Percentiles rank a stretch among this genome's conserved stretches.
These are phyloP conservation scores for Candida boleticola DNA, from an alignment of 805 yeast species.

Conservation along the genomic window DNA sequence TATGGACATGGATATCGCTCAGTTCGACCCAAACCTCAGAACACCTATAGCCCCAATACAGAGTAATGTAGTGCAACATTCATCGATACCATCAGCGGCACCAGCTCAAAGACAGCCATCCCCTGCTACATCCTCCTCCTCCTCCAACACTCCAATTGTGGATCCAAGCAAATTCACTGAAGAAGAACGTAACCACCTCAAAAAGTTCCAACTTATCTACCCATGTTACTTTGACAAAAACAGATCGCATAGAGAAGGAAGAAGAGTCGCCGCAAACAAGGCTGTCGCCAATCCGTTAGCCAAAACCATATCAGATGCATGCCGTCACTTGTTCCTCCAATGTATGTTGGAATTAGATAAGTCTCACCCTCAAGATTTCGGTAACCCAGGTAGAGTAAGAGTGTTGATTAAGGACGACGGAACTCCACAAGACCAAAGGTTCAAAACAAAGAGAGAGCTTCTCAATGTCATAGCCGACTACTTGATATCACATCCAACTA, in stretches of 20 bases:
- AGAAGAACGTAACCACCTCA: slow-evolving; percentile 63
- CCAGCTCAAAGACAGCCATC: slow-evolving; percentile 6
- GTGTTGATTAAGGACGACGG: slow-evolving; percentile 58
- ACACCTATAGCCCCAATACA: slow-evolving; percentile 67
- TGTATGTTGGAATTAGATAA: slow-evolving; percentile 73
- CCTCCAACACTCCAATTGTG: slow-evolving; percentile 21
- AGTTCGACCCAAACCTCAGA: slow-evolving; percentile 66
- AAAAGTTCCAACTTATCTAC: slow-evolving; percentile 70
- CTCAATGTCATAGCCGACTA: slow-evolving; percentile 59
- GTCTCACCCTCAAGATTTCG: slow-evolving; percentile 94
- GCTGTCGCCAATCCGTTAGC: slow-evolving; percentile 91
- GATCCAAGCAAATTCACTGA: slow-evolving; percentile 40
- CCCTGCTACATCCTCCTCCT: slow-evolving; percentile 5
- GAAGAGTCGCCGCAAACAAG: slow-evolving; percentile 65
- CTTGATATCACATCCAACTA: slow-evolving; percentile 67
- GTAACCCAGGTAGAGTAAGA: slow-evolving; percentile 95
- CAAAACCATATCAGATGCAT: slow-evolving; percentile 75
- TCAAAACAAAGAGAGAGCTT: slow-evolving; percentile 58
- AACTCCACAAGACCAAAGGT: slow-evolving; percentile 27
- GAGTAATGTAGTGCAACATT: slow-evolving; percentile 10
- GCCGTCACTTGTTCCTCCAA: slow-evolving; percentile 37
- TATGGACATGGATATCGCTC: slow-evolving; percentile 90
- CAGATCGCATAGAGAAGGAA: slow-evolving; percentile 75
- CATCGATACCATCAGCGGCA: slow-evolving; percentile 14
- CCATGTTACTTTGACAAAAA: slow-evolving; percentile 89